Evolutionary conservation across 805 yeast genomes (phyloP), one percentile per base, ranked within the genome.

Genomic region (Candida nemodendra): DNA sequence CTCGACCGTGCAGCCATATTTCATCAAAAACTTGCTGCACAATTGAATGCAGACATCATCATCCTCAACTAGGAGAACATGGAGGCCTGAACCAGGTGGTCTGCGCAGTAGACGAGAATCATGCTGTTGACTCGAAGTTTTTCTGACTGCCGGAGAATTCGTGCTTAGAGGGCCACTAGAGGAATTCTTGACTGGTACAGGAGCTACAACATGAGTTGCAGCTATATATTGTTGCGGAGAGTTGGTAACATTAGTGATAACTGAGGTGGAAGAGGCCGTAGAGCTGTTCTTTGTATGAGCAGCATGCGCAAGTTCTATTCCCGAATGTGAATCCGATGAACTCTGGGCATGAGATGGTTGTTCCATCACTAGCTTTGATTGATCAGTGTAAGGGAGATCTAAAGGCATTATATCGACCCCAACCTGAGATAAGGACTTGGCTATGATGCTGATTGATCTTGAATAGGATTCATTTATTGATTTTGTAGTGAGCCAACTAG

Each of bases 1-100:
- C 32, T 93, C 91, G 4, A 91, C 96, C 11, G 88, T 80, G 59
- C 96, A 90, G 0, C 97, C 97, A 58, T 85, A 88, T 54, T 87
- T 85, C 56, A 78, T 76, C 40, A 93, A 61, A 54, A 93, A 87
- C 57, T 86, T 85, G 8, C 85, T 71, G 51, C 96, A 86, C 8
- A 91, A 68, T 46, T 84, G 86, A 36, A 88, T 84, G 50, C 96
- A 84, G 26, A 84, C 86, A 27, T 75, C 78, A 59, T 83, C 95
- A 61, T 84, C 95, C 60, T 84, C 95, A 12, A 84, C 93, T 18
- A 85, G 61, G 28, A 84, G 64, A 3, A 84, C 91, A 53, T 81
- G 89, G 57, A 82, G 78, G 17, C 58, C 58, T 2, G 66, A 58
- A 2, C 63, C 65, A 3, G 53, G 39, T 3, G 67, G 67, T 36